A percentile compares a stretch with the other conserved stretches of the same genome.
Conservation (phyloP, 129 eudicot genomes). For the Lactuca sativa region DNA sequence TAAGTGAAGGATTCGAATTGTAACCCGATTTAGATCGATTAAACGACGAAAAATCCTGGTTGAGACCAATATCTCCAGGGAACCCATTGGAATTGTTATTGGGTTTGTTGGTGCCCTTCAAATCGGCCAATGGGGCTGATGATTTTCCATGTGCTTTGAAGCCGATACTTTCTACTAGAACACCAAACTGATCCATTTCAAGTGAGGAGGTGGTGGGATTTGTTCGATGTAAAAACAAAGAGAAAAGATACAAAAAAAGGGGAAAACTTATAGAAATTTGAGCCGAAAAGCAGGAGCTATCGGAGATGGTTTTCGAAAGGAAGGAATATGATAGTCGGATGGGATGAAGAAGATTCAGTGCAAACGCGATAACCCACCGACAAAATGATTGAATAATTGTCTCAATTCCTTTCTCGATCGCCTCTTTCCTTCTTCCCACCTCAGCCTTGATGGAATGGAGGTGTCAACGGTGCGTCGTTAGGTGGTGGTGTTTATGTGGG, state of each 20-base stretch:
- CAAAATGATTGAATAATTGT: conserved; percentile 11
- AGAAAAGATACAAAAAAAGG: not conserved
- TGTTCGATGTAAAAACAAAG: not conserved
- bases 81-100: conserved; percentile 20
- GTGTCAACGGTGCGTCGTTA: conserved; percentile 35
- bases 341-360: conserved; percentile 20
- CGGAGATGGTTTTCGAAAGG: conserved; percentile 20
- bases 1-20: conserved; percentile 20
- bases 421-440: conserved; percentile 20
- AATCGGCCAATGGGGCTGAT: conserved; percentile 82
- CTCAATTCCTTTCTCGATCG: not conserved
- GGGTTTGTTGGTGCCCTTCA: conserved; percentile 38
- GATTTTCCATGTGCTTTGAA: conserved; percentile 70
- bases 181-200: conserved; percentile 84
- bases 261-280: not conserved
- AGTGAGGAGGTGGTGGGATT: not conserved
- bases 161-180: conserved; percentile 80
- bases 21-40: conserved; percentile 20
- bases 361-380: conserved; percentile 24
- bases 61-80: conserved; percentile 29
- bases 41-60: conserved; percentile 10
- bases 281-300: conserved; percentile 3
- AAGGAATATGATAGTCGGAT: not conserved
- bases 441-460: conserved; percentile 10
- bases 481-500: conserved; percentile 18